Conservation (phyloP, 2,329 filamentous ascomycete genomes). For the Pseudogymnoascus sp. region DNA sequence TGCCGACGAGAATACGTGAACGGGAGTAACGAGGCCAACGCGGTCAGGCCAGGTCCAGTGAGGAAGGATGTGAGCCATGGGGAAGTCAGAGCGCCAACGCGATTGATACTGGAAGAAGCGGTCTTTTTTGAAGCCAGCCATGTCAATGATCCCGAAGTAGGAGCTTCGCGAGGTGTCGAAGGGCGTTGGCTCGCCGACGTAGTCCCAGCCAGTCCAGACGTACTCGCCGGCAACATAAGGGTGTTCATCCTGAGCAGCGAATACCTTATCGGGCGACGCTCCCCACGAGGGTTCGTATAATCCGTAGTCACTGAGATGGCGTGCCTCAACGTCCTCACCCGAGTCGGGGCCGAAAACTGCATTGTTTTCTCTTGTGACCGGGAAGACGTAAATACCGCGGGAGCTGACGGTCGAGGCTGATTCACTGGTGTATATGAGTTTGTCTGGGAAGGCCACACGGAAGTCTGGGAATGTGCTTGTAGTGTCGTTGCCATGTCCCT, state of each 20-base stretch:
- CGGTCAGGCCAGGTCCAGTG: conserved; percentile 49
- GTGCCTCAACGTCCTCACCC: conserved; percentile 32
- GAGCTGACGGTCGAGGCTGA: conserved; percentile 40
- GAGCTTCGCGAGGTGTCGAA: conserved; percentile 42
- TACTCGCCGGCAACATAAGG: conserved; percentile 47
- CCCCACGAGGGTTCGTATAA: conserved; percentile 42
- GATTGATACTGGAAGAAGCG: conserved; percentile 48
- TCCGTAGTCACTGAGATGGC: conserved; percentile 43
- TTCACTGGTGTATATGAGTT: conserved; percentile 40
- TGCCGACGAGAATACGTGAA: conserved; percentile 45
- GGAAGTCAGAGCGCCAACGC: conserved; percentile 42
- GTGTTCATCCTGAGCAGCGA: conserved; percentile 39
- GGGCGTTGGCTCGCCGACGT: conserved; percentile 43
- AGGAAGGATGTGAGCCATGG: conserved; percentile 45
- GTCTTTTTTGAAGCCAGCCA: conserved; percentile 51
- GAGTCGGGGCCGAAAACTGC: conserved; percentile 33
- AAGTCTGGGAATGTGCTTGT: conserved; percentile 35
- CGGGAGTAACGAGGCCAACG: conserved; percentile 41
- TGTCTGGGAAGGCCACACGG: conserved; percentile 38
- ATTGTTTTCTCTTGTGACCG: conserved; percentile 35
- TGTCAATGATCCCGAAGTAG: conserved; percentile 50
- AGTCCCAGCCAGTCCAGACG: conserved; percentile 45
- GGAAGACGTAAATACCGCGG: conserved; percentile 46
- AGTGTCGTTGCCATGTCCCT: conserved; percentile 35
- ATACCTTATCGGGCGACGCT: conserved; percentile 46